Conservation (phyloP, 2,329 filamentous ascomycete genomes). For the Stachybotrys echinatus region DNA sequence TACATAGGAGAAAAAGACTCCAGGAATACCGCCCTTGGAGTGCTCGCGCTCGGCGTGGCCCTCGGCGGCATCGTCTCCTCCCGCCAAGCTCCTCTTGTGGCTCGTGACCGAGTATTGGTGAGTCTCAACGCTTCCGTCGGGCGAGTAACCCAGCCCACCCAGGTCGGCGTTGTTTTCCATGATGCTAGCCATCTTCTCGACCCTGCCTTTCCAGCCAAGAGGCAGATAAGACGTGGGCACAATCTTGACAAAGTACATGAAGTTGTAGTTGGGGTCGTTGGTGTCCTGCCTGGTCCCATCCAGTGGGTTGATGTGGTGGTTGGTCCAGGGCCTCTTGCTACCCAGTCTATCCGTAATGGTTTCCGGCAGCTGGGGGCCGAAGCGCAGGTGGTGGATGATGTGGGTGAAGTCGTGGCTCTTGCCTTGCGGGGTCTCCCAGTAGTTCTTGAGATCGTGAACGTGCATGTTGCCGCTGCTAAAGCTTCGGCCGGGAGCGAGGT, state of each 20-base stretch:
- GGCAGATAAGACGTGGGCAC: constrained; percentile 94
- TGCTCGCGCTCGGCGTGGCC: constrained; percentile 91
- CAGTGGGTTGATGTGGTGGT: constrained; percentile 88
- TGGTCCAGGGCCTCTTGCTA: constrained; percentile 61
- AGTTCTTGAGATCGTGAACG: constrained; percentile 95
- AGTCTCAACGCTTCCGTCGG: constrained; percentile 83
- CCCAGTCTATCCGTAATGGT: constrained; percentile 57
- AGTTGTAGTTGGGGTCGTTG: constrained; percentile 82
- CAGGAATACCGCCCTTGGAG: constrained; percentile 85
- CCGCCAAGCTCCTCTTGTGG: constrained; percentile 82
- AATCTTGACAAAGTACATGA: constrained; percentile 99
- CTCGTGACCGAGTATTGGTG: constrained; percentile 98
- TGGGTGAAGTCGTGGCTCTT: constrained; percentile 84
- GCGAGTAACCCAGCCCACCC: constrained; percentile 60
- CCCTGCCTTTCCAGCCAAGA: constrained; percentile 73
- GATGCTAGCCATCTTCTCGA: constrained; percentile 18
- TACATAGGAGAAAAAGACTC: constrained; percentile 97
- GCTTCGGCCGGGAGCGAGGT: constrained; percentile 90
- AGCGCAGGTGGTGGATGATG: constrained; percentile 80
- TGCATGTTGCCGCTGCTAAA: constrained; percentile 98
- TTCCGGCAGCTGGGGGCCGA: constrained; percentile 85
- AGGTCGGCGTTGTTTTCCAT: constrained; percentile 52
- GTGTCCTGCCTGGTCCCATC: constrained; percentile 75
- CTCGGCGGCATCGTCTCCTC: constrained; percentile 78
- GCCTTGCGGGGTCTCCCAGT: constrained; percentile 68